Percentiles rank a stretch among this genome's conserved stretches.
phyloP scores from a whole-genome alignment of 1,284 basidiomycete species.

The Leccinum variabile region DNA sequence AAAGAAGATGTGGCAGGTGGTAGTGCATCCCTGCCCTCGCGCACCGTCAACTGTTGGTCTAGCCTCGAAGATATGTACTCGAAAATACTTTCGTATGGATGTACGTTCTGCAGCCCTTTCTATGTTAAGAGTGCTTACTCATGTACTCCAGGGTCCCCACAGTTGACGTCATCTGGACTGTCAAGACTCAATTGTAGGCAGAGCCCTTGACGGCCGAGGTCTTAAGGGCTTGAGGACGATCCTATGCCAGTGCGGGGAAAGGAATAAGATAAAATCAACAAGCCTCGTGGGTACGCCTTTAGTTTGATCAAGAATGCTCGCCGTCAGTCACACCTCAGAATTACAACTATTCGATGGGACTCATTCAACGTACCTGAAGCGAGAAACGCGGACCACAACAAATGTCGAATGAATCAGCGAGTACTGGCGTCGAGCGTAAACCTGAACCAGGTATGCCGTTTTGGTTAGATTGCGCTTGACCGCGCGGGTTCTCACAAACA shows the following conservation, averaged over 20 bases:
- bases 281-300: neutral
- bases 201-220: conserved; percentile 7
- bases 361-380: neutral
- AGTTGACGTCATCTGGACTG: neutral
- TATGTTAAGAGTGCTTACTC: neutral
- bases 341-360: neutral
- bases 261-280: neutral
- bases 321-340: neutral
- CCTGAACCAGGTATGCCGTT: neutral
- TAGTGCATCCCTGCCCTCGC: neutral
- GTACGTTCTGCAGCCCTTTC: neutral
- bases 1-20: neutral
- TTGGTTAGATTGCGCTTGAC: neutral
- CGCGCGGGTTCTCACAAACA: neutral
- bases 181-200: neutral
- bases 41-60: neutral
- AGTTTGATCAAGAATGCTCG: neutral
- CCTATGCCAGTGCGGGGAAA: neutral
- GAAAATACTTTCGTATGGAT: neutral
- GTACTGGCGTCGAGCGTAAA: neutral
- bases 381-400: conserved; percentile 1
- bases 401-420: neutral
- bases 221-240: neutral
- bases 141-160: neutral
- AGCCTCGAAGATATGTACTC: neutral